Evolutionary conservation across 106 monocot species (phyloP).

Genomic region (Vanilla planifolia): DNA sequence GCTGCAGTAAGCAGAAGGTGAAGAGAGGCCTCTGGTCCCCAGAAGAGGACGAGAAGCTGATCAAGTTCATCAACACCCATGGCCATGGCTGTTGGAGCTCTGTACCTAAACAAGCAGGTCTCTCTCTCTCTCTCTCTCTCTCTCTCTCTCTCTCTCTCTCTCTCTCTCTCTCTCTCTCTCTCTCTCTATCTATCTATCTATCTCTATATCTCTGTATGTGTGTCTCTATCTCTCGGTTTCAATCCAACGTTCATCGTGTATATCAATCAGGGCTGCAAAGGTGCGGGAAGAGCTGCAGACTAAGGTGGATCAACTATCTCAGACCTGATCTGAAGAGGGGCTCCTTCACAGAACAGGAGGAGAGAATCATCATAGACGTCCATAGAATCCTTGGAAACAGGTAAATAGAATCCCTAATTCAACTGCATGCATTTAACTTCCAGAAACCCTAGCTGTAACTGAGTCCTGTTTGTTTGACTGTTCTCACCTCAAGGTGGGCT

Average conservation of each 20-base stretch:
- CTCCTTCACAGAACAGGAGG: constrained; percentile 54
- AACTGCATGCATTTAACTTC: no score
- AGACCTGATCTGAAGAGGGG: constrained; percentile 80
- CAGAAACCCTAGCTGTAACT: constrained; percentile 4
- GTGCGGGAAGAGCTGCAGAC: constrained; percentile 35
- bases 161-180: constrained; percentile 6
- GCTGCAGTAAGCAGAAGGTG: constrained; percentile 82
- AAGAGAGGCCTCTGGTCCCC: constrained; percentile 77
- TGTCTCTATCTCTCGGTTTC: no score
- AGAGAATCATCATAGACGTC: constrained; percentile 69
- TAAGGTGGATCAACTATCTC: constrained; percentile 1
- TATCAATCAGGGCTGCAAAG: constrained; percentile 48
- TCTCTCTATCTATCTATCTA: constrained; percentile 7
- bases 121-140: not conserved
- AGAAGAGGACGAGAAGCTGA: constrained; percentile 13
- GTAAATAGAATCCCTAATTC: constrained; percentile 9
- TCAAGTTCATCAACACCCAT: constrained; percentile 48
- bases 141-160: constrained; percentile 8
- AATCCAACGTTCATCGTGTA: not conserved
- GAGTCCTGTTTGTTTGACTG: no score
- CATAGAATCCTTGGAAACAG: constrained; percentile 78
- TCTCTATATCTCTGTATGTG: no score
- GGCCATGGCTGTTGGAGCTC: constrained; percentile 82
- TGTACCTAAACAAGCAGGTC: constrained; percentile 63
- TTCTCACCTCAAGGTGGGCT: constrained; percentile 69